Base-by-base conservation (phyloP, 2,329 filamentous ascomycete genomes). In the Fusarium paranaense region DNA sequence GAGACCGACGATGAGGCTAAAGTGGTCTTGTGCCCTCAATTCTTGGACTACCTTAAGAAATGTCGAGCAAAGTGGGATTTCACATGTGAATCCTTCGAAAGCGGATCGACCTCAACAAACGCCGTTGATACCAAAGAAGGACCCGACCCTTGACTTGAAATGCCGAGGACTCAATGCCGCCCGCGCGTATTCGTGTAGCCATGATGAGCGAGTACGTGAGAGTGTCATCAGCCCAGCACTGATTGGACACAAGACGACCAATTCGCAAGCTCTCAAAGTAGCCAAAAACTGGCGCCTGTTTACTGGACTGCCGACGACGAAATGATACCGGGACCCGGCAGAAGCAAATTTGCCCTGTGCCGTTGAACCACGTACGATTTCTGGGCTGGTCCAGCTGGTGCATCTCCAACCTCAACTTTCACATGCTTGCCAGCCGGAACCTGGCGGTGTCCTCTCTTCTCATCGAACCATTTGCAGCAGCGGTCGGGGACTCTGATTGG, bases 381-480 rank as follows among this genome's bases (percentile, higher is more conserved):
- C 56, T 37, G 60, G 47, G 54, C 54, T 66, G 64, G 20, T 37
- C 22, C 61, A 52, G 54, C 54, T 66, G 64, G 20, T 37, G 32
- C 61, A 52, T 50, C 45, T 9, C 16, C 45, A 50, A 50, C 25
- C 18, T 30, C 9, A 50, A 50, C 50, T 65, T 75, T 75, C 72
- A 75, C 72, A 75, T 75, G 72, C 72, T 67, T 45, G 38, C 56
- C 64, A 64, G 50, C 58, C 73, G 74, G 74, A 74, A 70, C 59
- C 73, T 72, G 70, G 70, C 71, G 71, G 70, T 69, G 68, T 74
- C 67, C 70, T 62, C 59, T 63, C 57, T 30, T 8, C 6, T 16
- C 59, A 76, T 76, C 74, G 74, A 76, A 76, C 74, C 73, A 76
- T 72, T 52, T 52, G 37, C 61, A 57, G 64, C 54, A 56, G 62